Percentiles rank a stretch among this genome's conserved stretches.
Conservation (phyloP, 352 stramenopile species). For the Phytopythium aichiense region DNA sequence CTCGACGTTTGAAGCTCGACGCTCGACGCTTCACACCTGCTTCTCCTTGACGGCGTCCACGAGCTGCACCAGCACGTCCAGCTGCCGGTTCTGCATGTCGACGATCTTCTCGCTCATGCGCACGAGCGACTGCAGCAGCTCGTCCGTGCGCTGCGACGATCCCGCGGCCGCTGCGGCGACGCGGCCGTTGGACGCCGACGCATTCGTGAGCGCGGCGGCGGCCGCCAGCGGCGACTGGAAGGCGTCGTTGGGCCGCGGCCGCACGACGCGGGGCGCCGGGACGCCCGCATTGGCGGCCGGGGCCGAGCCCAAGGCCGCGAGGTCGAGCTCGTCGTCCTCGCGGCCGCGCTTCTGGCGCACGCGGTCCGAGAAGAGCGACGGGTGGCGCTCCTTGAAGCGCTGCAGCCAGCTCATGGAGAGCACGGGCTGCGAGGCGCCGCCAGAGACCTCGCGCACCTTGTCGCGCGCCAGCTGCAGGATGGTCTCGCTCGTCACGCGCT, state of each 20-base stretch:
- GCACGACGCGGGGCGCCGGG: not conserved
- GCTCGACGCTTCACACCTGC: slow-evolving; percentile 1
- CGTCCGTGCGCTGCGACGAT: not conserved
- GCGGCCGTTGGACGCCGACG: not conserved
- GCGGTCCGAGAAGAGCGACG: slow-evolving; percentile 9
- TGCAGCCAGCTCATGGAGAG: slow-evolving; percentile 10
- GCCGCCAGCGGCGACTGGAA: slow-evolving; percentile 2
- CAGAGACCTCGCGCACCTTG: slow-evolving; percentile 7
- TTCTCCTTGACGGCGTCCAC: slow-evolving; percentile 6
- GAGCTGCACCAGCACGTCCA: slow-evolving; percentile 5
- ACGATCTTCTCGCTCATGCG: slow-evolving; percentile 6
- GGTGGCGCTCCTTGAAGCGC: slow-evolving; percentile 11
- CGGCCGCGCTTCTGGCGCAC: slow-evolving; percentile 8
- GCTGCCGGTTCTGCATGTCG: slow-evolving; percentile 9
- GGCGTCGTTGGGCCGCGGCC: not conserved
- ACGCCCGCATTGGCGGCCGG: not conserved
- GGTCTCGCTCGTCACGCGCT: slow-evolving; percentile 8
- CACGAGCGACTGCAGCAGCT: slow-evolving; percentile 5
- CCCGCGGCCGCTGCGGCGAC: not conserved
- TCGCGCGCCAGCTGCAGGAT: slow-evolving; percentile 7
- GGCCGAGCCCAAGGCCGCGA: not conserved
- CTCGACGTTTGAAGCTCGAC: not conserved
- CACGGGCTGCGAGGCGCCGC: not conserved
- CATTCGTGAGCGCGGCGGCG: not conserved
- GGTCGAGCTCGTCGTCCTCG: slow-evolving; percentile 7